A percentile compares a stretch with the other conserved stretches of the same genome.
Evolutionary conservation across 164 flowering plant species (phyloP).

Genomic region (Aristolochia californica): DNA sequence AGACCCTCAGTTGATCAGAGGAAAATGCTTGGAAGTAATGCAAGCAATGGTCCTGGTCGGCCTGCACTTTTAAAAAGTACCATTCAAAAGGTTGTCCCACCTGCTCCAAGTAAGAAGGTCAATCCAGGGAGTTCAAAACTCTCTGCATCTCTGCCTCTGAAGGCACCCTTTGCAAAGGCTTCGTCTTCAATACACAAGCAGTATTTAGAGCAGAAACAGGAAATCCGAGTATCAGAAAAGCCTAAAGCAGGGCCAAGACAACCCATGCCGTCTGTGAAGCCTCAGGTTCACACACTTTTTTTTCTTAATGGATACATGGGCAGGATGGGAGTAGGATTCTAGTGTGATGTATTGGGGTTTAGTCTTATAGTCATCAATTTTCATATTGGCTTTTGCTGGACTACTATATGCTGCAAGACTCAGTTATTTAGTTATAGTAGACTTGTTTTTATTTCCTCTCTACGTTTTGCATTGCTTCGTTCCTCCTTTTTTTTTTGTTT

Average conservation of each 20-base stretch:
- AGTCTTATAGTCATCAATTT: no score
- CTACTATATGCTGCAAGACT: no score
- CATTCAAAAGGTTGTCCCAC: conserved; percentile 9
- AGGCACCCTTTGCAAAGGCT: conserved; percentile 21
- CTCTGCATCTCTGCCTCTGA: conserved; percentile 20
- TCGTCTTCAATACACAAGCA: conserved; percentile 26
- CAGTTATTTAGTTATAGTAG: no score
- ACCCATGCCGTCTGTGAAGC: conserved; percentile 30
- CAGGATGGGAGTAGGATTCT: no score
- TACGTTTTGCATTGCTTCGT: no score
- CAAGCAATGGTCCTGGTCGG: conserved; percentile 61
- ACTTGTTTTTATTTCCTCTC: no score
- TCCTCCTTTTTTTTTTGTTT: no score
- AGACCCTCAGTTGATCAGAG: conserved; percentile 21
- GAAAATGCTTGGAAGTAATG: conserved; percentile 30
- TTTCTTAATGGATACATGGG: no score
- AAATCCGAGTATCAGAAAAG: conserved; percentile 17
- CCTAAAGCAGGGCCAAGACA: conserved; percentile 25
- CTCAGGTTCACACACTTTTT: conserved; percentile 31
- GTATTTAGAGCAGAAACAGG: conserved; percentile 29
- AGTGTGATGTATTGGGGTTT: no score
- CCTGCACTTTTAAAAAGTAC: conserved; percentile 29
- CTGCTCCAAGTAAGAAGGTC: conserved; percentile 19
- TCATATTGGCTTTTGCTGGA: no score
- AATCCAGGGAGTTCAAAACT: conserved; percentile 16